Evolutionary conservation across 192 early-diverging fungal species (phyloP).

Genomic region (Neocallimastix lanati): DNA sequence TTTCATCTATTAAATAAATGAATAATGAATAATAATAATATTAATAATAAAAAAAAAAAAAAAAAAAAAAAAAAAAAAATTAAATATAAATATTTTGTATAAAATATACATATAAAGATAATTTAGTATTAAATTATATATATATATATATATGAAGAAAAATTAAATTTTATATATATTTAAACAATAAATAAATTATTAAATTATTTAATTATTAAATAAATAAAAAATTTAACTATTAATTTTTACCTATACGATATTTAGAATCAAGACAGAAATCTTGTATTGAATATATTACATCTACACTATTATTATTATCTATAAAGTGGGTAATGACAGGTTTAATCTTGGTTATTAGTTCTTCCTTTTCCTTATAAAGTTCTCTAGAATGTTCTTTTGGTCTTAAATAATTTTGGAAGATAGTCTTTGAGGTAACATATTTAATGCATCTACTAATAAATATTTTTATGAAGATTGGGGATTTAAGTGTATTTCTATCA

Average conservation of each 20-base stretch:
- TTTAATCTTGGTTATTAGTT: background rate
- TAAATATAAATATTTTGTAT: too few relatives aligned
- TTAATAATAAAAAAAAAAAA: too few relatives aligned
- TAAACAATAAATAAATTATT: too few relatives aligned
- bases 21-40: too few relatives aligned
- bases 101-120: too few relatives aligned
- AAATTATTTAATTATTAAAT: too few relatives aligned
- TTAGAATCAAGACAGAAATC: background rate
- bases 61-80: too few relatives aligned
- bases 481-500: background rate
- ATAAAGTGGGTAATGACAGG: background rate
- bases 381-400: background rate
- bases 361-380: background rate
- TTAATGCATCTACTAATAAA: background rate
- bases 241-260: background rate
- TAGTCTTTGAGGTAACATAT: background rate
- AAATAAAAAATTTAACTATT: too few relatives aligned
- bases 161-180: too few relatives aligned
- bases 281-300: background rate
- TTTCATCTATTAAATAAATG: background rate
- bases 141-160: too few relatives aligned
- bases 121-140: too few relatives aligned
- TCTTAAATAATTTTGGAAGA: background rate
- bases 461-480: background rate
- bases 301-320: background rate